A percentile compares a stretch with the other conserved stretches of the same genome.
Conservation (phyloP, 257 asterid genomes). For the Fraxinus quadrangulata region DNA sequence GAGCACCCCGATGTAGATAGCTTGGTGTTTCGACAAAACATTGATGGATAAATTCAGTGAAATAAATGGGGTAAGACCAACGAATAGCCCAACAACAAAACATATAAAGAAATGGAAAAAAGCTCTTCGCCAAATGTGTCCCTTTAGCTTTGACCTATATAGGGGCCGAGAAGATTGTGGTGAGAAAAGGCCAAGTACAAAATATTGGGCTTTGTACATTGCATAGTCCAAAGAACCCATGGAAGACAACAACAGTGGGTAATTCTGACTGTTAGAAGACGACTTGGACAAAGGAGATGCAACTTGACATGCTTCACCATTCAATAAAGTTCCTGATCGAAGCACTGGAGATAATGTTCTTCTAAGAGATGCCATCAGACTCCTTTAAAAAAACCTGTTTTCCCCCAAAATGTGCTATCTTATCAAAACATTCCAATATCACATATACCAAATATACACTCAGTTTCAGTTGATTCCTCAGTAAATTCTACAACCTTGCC, state of each 20-base stretch:
- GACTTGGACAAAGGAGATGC: slow-evolving; percentile 71
- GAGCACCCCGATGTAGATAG: slow-evolving; percentile 42
- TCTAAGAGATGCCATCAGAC: slow-evolving; percentile 71
- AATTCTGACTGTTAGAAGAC: slow-evolving; percentile 50
- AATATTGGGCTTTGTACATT: slow-evolving; percentile 45
- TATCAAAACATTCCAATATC: slow-evolving; percentile 1
- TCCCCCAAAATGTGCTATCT: slow-evolving; percentile 11
- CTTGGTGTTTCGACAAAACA: slow-evolving; percentile 40
- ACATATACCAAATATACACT: slow-evolving; percentile 8
- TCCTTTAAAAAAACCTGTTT: slow-evolving; percentile 6
- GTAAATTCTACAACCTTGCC: background rate
- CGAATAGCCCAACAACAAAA: slow-evolving; percentile 55
- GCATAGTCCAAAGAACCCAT: slow-evolving; percentile 53
- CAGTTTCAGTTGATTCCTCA: slow-evolving; percentile 16
- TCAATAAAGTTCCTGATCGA: slow-evolving; percentile 46
- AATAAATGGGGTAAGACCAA: slow-evolving; percentile 62
- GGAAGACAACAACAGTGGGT: slow-evolving; percentile 25
- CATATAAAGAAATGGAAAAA: slow-evolving; percentile 56
- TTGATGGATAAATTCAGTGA: slow-evolving; percentile 40
- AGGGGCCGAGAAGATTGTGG: slow-evolving; percentile 51
- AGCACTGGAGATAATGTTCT: slow-evolving; percentile 67
- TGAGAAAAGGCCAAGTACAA: slow-evolving; percentile 50
- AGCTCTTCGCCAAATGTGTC: slow-evolving; percentile 61
- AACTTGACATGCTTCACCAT: slow-evolving; percentile 57
- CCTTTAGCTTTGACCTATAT: slow-evolving; percentile 60